Percentiles rank a stretch among this genome's conserved stretches.
These are phyloP conservation scores for Daucus carota DNA, from an alignment of 129 eudicot species.

Conservation along the genomic window DH1_v3.0 NC_030383.2:39534501-39535000, in stretches of 20 bases:
- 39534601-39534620: too few species aligned
- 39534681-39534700: too few species aligned
- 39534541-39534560: too few species aligned
- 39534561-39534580: too few species aligned
- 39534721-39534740: neutral
- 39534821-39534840: neutral
- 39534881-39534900: slow-evolving; percentile 65
- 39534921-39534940: slow-evolving; percentile 82
- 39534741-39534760: neutral
- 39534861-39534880: neutral
- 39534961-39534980: slow-evolving; percentile 47
- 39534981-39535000: slow-evolving; percentile 60
- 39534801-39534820: neutral
- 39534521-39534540: too few species aligned
- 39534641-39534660: neutral
- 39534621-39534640: neutral
- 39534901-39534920: slow-evolving; percentile 60
- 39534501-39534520: too few species aligned
- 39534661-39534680: neutral
- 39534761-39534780: neutral
- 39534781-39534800: neutral
- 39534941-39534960: slow-evolving; percentile 78
- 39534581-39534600: too few species aligned
- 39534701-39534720: neutral
- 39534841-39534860: neutral